phyloP scores from a whole-genome alignment of 2,329 filamentous ascomycete genomes.

The Graphium sp. region DNA sequence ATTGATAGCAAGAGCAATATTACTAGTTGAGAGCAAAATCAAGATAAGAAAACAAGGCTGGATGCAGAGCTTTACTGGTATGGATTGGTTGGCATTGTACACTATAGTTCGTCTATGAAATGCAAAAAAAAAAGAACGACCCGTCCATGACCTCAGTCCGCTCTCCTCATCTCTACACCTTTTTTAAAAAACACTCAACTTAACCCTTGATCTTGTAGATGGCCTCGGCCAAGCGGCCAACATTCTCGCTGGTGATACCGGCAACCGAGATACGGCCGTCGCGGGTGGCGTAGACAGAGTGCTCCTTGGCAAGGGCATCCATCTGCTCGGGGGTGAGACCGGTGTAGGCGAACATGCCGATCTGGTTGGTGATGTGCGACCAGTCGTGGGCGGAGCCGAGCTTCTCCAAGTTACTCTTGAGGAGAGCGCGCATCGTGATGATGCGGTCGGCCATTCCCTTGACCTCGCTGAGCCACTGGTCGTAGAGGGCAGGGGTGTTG shows the following conservation, averaged over 20 bases:
- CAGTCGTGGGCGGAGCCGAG: slow-evolving; percentile 94
- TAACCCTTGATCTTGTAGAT: slow-evolving; percentile 73
- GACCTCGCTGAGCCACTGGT: slow-evolving; percentile 92
- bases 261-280: slow-evolving; percentile 77
- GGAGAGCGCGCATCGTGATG: slow-evolving; percentile 89
- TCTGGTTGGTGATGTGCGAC: slow-evolving; percentile 97
- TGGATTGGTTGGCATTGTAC: too few relatives aligned
- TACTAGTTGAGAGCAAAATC: neutral
- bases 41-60: too few relatives aligned
- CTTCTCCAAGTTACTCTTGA: slow-evolving; percentile 89
- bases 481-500: slow-evolving; percentile 67
- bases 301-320: slow-evolving; percentile 79
- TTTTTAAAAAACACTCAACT: slow-evolving; percentile 4
- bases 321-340: slow-evolving; percentile 84
- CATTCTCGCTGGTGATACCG: slow-evolving; percentile 66
- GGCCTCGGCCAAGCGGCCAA: slow-evolving; percentile 63
- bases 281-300: slow-evolving; percentile 95
- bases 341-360: slow-evolving; percentile 99
- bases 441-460: slow-evolving; percentile 99
- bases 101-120: too few relatives aligned
- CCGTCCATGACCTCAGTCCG: too few relatives aligned
- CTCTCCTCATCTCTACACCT: too few relatives aligned
- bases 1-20: slow-evolving; percentile 1
- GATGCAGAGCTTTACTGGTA: too few relatives aligned
- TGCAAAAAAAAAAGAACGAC: too few relatives aligned